phyloP scores from a whole-genome alignment of 2,329 filamentous ascomycete species.

The Nannizzia gypsea region DNA sequence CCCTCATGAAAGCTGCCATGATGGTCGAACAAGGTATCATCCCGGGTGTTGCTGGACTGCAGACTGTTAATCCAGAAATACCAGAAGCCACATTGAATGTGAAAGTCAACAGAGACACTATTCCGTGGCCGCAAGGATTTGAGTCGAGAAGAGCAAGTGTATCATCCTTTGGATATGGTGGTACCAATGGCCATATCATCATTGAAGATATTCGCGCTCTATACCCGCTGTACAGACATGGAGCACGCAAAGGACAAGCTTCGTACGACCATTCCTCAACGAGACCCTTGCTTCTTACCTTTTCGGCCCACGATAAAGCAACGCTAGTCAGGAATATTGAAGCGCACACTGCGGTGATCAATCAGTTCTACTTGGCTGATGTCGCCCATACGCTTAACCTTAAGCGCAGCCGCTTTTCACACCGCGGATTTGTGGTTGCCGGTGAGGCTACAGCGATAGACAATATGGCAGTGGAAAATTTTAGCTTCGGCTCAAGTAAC shows the following conservation, averaged over 20 bases:
- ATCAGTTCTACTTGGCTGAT: conserved; percentile 9
- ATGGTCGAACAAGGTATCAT: conserved; percentile 19
- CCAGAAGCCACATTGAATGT: conserved; percentile 16
- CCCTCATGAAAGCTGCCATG: conserved; percentile 23
- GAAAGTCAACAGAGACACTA: conserved; percentile 4
- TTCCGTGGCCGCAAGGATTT: too few species aligned
- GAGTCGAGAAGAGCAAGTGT: conserved; percentile 34
- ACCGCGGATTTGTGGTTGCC: not conserved
- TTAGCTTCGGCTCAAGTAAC: too few species aligned
- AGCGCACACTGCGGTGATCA: too few species aligned
- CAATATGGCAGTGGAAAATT: not conserved
- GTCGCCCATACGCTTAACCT: conserved; percentile 17
- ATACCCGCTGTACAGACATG: not conserved
- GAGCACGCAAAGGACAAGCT: too few species aligned
- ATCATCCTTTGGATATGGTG: conserved; percentile 38
- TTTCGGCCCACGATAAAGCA: not conserved
- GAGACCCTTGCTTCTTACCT: not conserved
- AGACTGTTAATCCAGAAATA: too few species aligned
- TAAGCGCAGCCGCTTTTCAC: not conserved
- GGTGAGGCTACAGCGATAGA: too few species aligned
- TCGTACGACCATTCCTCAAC: too few species aligned
- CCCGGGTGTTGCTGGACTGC: too few species aligned
- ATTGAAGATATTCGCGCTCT: conserved; percentile 23
- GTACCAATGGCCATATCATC: conserved; percentile 34
- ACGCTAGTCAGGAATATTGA: not conserved